phyloP scores from a whole-genome alignment of 73 alveolate genomes.

The Paramecium bursaria region DNA sequence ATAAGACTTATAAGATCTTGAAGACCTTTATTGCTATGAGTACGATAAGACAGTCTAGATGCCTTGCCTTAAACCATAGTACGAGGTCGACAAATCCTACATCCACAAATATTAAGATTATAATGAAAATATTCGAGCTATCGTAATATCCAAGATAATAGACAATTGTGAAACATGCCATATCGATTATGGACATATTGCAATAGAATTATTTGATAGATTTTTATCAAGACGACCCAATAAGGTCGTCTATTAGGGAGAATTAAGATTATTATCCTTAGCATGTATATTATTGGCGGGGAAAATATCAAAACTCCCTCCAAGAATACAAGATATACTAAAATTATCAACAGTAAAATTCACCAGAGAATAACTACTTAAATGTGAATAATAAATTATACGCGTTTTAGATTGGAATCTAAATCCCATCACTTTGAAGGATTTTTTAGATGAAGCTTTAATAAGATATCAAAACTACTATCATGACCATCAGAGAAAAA shows the following conservation, averaged over 20 bases:
- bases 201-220: not conserved
- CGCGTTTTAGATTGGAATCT: not conserved
- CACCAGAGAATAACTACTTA: not conserved
- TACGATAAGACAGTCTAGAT: not conserved
- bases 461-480: not conserved
- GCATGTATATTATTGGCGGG: not conserved
- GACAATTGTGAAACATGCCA: not conserved
- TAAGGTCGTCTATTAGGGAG: too few species aligned
- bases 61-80: not conserved
- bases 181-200: not conserved
- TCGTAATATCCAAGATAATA: not conserved
- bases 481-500: too few species aligned
- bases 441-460: not conserved
- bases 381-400: not conserved
- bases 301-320: not conserved
- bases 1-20: not conserved
- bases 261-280: not conserved
- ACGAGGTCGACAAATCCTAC: not conserved
- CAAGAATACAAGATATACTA: not conserved
- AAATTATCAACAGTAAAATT: not conserved
- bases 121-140: not conserved
- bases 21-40: not conserved
- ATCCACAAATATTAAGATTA: not conserved
- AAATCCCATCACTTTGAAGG: not conserved
- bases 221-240: too few species aligned